phyloP scores from a whole-genome alignment of 2,329 filamentous ascomycete species.

The Parascedosporium putredinis region DNA sequence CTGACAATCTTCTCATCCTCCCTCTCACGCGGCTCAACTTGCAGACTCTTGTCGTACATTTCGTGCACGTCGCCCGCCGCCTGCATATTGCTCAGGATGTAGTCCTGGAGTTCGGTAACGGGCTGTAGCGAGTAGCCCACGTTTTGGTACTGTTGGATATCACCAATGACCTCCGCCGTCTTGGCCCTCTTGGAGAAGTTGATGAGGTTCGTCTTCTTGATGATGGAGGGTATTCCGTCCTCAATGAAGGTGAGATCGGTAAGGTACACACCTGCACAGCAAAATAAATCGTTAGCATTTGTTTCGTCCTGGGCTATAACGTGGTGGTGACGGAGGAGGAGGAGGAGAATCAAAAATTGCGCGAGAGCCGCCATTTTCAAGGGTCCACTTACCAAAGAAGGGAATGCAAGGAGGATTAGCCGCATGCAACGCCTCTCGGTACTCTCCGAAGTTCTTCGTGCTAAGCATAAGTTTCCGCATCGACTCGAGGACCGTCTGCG shows the following conservation, averaged over 20 bases:
- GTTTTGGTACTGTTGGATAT: slow-evolving; percentile 98
- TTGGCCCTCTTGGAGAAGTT: slow-evolving; percentile 98
- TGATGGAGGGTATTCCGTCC: slow-evolving; percentile 90
- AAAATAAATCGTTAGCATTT: background rate
- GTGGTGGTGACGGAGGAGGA: background rate
- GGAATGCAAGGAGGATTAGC: slow-evolving; percentile 96
- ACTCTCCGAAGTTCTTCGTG: slow-evolving; percentile 96
- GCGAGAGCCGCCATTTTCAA: background rate
- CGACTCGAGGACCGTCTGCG: slow-evolving; percentile 67
- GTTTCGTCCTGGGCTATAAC: background rate
- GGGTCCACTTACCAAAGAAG: slow-evolving; percentile 67
- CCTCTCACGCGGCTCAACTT: slow-evolving; percentile 85
- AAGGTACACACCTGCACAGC: slow-evolving; percentile 77
- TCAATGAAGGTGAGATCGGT: slow-evolving; percentile 98
- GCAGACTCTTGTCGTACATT: slow-evolving; percentile 97
- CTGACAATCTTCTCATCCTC: slow-evolving; percentile 99
- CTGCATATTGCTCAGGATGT: slow-evolving; percentile 94
- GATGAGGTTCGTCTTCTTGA: slow-evolving; percentile 93
- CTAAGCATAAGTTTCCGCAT: slow-evolving; percentile 95
- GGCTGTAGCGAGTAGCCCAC: slow-evolving; percentile 88
- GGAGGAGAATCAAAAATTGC: background rate
- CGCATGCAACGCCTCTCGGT: slow-evolving; percentile 82
- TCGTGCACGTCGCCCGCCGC: slow-evolving; percentile 92
- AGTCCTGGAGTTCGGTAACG: slow-evolving; percentile 88
- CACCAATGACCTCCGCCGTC: slow-evolving; percentile 94